Evolutionary conservation across 2,329 filamentous ascomycete genomes (phyloP).

Genomic region (Aspergillus thermomutatus): DNA sequence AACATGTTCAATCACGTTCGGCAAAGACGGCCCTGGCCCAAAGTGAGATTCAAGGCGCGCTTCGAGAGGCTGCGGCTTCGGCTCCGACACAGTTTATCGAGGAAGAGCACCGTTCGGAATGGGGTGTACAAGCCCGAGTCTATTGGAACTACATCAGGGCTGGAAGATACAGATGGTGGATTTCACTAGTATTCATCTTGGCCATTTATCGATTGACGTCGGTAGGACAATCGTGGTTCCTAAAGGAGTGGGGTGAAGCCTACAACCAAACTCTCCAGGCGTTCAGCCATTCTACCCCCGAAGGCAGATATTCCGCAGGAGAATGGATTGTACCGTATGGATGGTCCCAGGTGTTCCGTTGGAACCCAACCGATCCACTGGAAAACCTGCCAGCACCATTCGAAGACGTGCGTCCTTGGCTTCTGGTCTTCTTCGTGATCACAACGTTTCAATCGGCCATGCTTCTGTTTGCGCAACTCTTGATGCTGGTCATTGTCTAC

Average conservation of each 20-base stretch:
- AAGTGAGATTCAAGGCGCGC: conserved; percentile 25
- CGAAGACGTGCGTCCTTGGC: conserved; percentile 68
- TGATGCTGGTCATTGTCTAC: conserved; percentile 76
- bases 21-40: conserved; percentile 14
- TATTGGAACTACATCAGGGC: conserved; percentile 86
- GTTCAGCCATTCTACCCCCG: conserved; percentile 15
- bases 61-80: conserved; percentile 48
- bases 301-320: conserved; percentile 4
- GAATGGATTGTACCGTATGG: conserved; percentile 4
- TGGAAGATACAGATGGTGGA: conserved; percentile 73
- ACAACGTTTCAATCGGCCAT: conserved; percentile 58
- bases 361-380: conserved; percentile 24
- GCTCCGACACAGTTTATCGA: conserved; percentile 74
- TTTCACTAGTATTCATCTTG: conserved; percentile 60
- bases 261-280: conserved; percentile 46
- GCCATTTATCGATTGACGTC: conserved; percentile 61
- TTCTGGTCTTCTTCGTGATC: conserved; percentile 67
- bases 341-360: conserved; percentile 7
- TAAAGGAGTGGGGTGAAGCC: conserved; percentile 83
- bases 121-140: conserved; percentile 69
- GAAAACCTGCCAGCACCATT: conserved; percentile 63
- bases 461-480: conserved; percentile 60
- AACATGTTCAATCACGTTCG: conserved; percentile 23
- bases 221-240: conserved; percentile 70
- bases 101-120: conserved; percentile 70